Evolutionary conservation across 176 grass and related monocot genomes (phyloP).

Genomic region (Pontederia paniculata): DNA sequence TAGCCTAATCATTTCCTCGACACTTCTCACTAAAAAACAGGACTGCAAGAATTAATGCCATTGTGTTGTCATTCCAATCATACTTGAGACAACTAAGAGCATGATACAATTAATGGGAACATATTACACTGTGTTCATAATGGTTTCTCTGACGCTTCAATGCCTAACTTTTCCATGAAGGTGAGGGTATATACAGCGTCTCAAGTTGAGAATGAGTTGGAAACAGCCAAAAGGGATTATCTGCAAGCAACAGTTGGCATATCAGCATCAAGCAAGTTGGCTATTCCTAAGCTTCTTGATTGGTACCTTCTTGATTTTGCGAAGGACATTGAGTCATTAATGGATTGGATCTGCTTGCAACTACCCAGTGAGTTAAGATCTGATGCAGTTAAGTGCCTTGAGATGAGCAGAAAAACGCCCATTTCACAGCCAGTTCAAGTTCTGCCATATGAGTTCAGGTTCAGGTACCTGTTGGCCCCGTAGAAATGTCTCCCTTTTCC

Average conservation of each 20-base stretch:
- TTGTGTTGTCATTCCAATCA: too few relatives aligned
- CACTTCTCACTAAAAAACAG: neutral
- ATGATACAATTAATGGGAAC: too few relatives aligned
- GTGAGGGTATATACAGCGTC: conserved; percentile 75
- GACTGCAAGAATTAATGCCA: too few relatives aligned
- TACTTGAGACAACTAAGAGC: too few relatives aligned
- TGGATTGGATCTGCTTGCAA: conserved; percentile 98
- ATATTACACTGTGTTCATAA: neutral
- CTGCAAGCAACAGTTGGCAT: conserved; percentile 62
- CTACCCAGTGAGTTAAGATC: conserved; percentile 41
- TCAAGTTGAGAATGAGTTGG: conserved; percentile 72
- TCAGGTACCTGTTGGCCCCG: conserved; percentile 69
- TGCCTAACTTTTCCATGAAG: conserved; percentile 20
- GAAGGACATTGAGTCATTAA: conserved; percentile 88
- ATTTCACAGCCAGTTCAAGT: conserved; percentile 35
- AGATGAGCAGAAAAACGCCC: conserved; percentile 25
- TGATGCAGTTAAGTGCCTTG: conserved; percentile 34
- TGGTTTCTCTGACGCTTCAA: conserved; percentile 1
- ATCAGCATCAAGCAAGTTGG: conserved; percentile 43
- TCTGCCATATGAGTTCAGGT: conserved; percentile 82
- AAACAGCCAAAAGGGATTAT: conserved; percentile 72
- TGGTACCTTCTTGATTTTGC: conserved; percentile 88
- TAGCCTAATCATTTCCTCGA: too few relatives aligned
- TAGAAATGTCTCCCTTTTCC: neutral
- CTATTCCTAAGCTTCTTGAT: conserved; percentile 80